phyloP scores from a whole-genome alignment of 2,329 filamentous ascomycete genomes.

The Zymoseptoria pseudotritici region DNA sequence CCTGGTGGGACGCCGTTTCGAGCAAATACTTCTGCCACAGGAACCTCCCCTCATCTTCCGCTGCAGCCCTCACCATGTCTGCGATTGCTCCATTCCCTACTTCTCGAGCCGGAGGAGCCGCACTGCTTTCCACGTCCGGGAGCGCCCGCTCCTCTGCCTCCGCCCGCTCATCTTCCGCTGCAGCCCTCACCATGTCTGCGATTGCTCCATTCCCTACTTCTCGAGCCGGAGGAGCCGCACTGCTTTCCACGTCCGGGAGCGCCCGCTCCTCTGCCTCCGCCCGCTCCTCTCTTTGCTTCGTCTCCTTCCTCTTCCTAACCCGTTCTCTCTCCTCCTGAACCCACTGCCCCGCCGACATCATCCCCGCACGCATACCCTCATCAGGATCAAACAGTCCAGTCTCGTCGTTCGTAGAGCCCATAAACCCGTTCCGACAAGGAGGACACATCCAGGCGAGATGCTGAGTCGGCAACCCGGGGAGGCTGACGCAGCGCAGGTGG shows the following conservation, averaged over 20 bases:
- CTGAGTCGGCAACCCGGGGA: conserved; percentile 10
- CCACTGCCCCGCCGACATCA: neutral
- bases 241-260: neutral
- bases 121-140: neutral
- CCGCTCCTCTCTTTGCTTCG: neutral
- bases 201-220: too few species aligned
- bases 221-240: too few species aligned
- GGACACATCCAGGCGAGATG: conserved; percentile 12
- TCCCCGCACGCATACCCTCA: neutral
- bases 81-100: neutral
- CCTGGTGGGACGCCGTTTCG: too few species aligned
- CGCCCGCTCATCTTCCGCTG: neutral
- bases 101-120: neutral
- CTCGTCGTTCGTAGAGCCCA: neutral
- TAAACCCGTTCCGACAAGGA: neutral
- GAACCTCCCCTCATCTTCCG: too few species aligned
- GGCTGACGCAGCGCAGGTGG: conserved; percentile 9
- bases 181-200: too few species aligned
- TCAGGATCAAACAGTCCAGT: neutral
- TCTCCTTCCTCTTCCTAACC: neutral
- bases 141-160: neutral
- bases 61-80: neutral
- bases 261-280: neutral
- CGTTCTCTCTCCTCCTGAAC: neutral
- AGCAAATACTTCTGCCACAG: too few species aligned